Evolutionary conservation across 2,329 filamentous ascomycete species (phyloP), one percentile per base, ranked within the genome.

Genomic region (Monosporascus sp.): DNA sequence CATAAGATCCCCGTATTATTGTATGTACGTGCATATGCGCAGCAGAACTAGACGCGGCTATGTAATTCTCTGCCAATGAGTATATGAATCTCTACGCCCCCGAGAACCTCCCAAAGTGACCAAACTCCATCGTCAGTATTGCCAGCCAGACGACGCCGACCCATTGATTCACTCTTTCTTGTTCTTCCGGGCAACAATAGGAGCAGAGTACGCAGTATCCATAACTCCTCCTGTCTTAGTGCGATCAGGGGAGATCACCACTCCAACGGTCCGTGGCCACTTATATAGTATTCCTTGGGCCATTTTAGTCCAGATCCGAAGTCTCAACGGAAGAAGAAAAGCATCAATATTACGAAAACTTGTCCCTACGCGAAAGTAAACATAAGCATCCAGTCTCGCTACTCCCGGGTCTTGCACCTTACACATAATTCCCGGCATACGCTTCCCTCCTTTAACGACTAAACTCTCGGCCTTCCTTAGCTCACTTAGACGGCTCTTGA

Each of bases 71-170:
- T 46, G 3, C 22, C 14, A 27, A 22, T 46, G 14, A 22, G 22
- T 64, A 63, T 63, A 65, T 62, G 53, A 58, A 58, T 59, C 52
- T 54, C 56, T 48, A 53, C 54, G 54, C 55, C 58, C 63, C 63
- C 61, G 56, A 61, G 59, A 55, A 44, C 57, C 59, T 59, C 57
- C 56, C 20, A 55, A 52, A 41, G 16, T 35, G 43, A 22, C 19
- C 26, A 43, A 58, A 55, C 56, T 58, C 35, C 62, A 58, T 57
- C 61, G 54, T 57, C 61, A 60, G 16, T 31, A 26, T 46, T 60
- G 31, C 31, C 31, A 35, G 31, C 55, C 58, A 49, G 50, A 58
- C 49, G 55, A 55, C 46, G 24, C 51, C 53, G 41, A 47, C 54
- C 52, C 48, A 48, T 40, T 31, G 44, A 46, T 49, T 57, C 52